Evolutionary conservation across 139 green algal genomes (phyloP).

Genomic region (Asterochloris sp.): DNA sequence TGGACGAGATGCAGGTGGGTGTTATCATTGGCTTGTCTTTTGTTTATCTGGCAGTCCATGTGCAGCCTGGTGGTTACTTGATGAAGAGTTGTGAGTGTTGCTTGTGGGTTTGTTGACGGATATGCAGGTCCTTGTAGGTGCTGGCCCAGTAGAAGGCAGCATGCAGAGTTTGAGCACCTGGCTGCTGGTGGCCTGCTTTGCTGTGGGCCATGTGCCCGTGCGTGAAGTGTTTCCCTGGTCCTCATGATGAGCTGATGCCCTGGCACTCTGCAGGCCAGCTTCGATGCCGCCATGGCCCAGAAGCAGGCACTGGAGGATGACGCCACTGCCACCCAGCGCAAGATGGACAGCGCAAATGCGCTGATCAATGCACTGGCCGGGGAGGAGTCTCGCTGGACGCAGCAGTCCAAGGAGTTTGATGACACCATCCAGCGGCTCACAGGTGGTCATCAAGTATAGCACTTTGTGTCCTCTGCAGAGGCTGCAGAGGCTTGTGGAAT

Average conservation of each 20-base stretch:
- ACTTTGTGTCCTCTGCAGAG: not conserved
- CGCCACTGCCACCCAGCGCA: constrained; percentile 74
- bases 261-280: constrained; percentile 50
- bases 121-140: no score
- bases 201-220: no score
- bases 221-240: no score
- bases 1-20: constrained; percentile 87
- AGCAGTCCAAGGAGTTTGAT: constrained; percentile 85
- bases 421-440: constrained; percentile 78
- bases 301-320: constrained; percentile 91
- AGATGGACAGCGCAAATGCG: constrained; percentile 88
- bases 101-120: no score
- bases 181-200: no score
- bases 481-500: no score
- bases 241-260: no score
- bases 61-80: no score
- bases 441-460: constrained; percentile 29
- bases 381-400: constrained; percentile 89
- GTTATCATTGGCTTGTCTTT: not conserved
- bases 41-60: no score
- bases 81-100: no score
- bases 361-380: constrained; percentile 87
- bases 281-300: constrained; percentile 88
- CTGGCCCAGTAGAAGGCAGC: no score
- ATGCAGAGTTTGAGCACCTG: no score